Base-by-base conservation (phyloP, 1,139 yeast genomes). In the Saccharomyces hybrid region DNA sequence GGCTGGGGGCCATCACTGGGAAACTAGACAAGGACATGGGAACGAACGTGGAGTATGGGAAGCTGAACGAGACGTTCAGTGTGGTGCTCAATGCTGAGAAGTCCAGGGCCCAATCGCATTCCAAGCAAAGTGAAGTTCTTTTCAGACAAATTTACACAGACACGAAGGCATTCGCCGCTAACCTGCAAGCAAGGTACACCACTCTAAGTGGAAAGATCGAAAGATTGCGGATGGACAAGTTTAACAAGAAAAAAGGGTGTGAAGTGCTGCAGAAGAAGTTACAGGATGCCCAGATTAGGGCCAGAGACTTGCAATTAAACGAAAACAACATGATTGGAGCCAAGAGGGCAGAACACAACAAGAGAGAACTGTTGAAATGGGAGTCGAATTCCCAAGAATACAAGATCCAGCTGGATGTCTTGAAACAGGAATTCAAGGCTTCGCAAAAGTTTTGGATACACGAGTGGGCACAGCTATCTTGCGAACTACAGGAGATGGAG, bases 161-260 rank as follows among this genome's bases (percentile, higher is more conserved):
- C 51, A 54, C 60, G 27, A 62, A 59, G 53, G 54, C 60, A 8
- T 62, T 65, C 47, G 47, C 60, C n/a, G 59, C 61, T 48, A 62
- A 67, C 41, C 50, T 62, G 46, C 63, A 62, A 48, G 70, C 71
- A 9, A 61, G 66, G 13, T 83, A 84, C 64, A 81, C 84, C 56
- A 85, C 86, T 56, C 75, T 95, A n/a, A 78, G 91, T 44, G 83
- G 91, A 76, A 96, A 96, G 25, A 81, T 82, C 58, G 97, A 90
- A 66, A 79, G 60, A 42, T 50, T 68, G 46, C 58, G 69, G 51
- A 49, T 58, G 34, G 70, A 67, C 53, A 68, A 68, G 49, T 60
- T 57, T 32, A 65, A 63, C 38, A 68, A 68, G 54, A 58, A 59
- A 48, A 67, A 64, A 55, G 66, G 67, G 14, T 64, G 67, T 48